Base-by-base conservation (phyloP, 2,329 filamentous ascomycete genomes). In the Colletotrichum tabaci region DNA sequence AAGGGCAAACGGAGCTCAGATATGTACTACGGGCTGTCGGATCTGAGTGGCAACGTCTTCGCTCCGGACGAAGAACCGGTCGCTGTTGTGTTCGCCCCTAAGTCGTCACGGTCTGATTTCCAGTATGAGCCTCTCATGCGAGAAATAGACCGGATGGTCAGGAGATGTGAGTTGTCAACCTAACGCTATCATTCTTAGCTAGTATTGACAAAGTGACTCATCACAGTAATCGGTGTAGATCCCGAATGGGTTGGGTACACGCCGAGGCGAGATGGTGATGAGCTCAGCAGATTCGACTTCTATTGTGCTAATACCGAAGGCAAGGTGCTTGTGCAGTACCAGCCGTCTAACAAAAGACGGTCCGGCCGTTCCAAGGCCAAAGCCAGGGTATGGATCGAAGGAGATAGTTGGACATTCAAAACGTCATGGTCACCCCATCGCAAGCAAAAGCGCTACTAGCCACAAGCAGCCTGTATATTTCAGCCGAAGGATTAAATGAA, bases 291-390 rank as follows among this genome's bases (percentile, higher is more conserved):
- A n/a, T 7, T 18, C 52, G 52, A 55, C 52, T 35, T 38, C 16
- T 1, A n/a, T 38, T 55, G 52, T 9, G 2, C 8, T 35, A 18
- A 16, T 4, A 6, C 52, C 16, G 16, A 30, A 10, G 52, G 52
- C 4, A 55, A 55, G 52, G 52, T 55, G 52, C 52, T 55, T 35
- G 52, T 38, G 52, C 30, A 55, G 30, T 55, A 55, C 26, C 30
- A 55, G 30, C 52, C 52, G 52, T 55, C 52, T 38, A 55, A 55
- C 16, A 6, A 2, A 38, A 8, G 6, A 55, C 10, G 26, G 52
- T 13, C 4, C 15, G 3, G 23, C 6, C 26, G 26, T 38, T n/a
- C 26, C 6, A 18, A 38, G 5, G 52, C 52, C 52, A 15, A 55
- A 55, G 52, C 52, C 4, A 55, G 52, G 30, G 38, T 55, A 55